Evolutionary conservation across 371 early-diverging fungal genomes (phyloP), one percentile per base, ranked within the genome.

Genomic region (Chytridium lagenaria): DNA sequence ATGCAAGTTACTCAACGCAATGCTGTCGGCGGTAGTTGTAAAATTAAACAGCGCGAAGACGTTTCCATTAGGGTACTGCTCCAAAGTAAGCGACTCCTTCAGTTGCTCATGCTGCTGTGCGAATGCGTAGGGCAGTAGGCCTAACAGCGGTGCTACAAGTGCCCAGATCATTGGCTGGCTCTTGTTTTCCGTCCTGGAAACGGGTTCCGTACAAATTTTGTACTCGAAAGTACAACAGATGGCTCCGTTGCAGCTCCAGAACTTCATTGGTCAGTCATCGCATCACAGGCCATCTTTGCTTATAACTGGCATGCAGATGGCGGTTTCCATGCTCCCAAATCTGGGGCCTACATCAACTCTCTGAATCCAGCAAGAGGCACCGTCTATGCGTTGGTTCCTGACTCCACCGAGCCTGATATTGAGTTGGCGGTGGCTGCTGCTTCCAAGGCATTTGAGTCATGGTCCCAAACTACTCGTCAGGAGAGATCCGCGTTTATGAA

Each of bases 31-130:
- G 39, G 30, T 73, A 1, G 89, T 86, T 1, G 80, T 85, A 73
- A 95, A 95, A 23, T 90, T 87, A 71, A 94, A 95, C 59, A 92
- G 90, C 39, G 91, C 88, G 36, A 93, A 85, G 34, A 92, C 84
- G 76, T 90, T 92, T 59, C 93, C 93, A 84, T 93, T 93, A 10
- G 31, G 30, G 22, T 73, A 44, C 61, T 83, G 80, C 37, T 73
- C 37, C 19, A 83, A 36, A 7, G 44, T 31, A 64, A 83, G 73
- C 16, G 3, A 1, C 67, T 83, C 82, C 16, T 37, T 26, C 12
- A 69, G 59, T 10, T 22, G 1, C 39, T 69, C 69, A 22, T 69
- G 51, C 12, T 37, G n/a, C n/a, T 15, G 37, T 2, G 44, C 36
- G 36, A 15, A 7, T 10, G 57, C 57, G 26, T 7, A 7, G 16